Evolutionary conservation across 2,329 filamentous ascomycete species (phyloP), one percentile per base, ranked within the genome.

Genomic region (Amesomyces nigricolor): DNA sequence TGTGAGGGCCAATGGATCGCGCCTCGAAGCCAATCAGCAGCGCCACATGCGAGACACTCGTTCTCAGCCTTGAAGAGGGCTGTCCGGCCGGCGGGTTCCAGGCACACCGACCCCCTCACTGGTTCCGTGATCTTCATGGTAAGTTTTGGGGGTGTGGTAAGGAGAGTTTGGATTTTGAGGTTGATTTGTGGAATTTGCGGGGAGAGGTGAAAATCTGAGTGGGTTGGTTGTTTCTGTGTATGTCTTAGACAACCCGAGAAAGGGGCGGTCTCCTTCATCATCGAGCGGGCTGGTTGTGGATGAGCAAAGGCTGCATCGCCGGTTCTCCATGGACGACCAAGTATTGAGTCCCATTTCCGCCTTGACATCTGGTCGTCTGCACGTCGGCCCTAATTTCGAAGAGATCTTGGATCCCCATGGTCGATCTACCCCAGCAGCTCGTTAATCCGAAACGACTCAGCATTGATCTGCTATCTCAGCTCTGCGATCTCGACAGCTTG

Each of bases 71-170:
- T 29, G 47, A n/a, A 16, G 40, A 49, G 38, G 48, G 53, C 43
- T 47, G 45, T 17, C 50, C 43, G 22, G 26, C 22, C 38, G 38
- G 17, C 22, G 19, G 17, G 37, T 43, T 47, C 29, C 51, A 45
- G 47, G 51, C 44, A 52, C 45, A 19, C 49, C 42, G 19, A 55
- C 45, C 40, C 43, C 53, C 46, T 57, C 39, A 61, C 48, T 62
- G 58, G 61, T 43, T 60, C 51, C 49, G 54, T 58, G 54, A 54
- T 47, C n/a, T 16, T 51, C 55, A 51, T 57, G 55, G 46, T 40
- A 37, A 39, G 40, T 10, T 45, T 38, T 40, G 9, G 8, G 32
- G 29, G 10, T n/a, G 13, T 19, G 44, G 8, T 35, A 46, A n/a
- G 32, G 45, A 46, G 32, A 3, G 37, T 40, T 5, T 16, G 35